A percentile compares a stretch with the other conserved stretches of the same genome.
Evolutionary conservation across 768 basidiomycete species (phyloP).

Genomic region (Mycena polygramma): DNA sequence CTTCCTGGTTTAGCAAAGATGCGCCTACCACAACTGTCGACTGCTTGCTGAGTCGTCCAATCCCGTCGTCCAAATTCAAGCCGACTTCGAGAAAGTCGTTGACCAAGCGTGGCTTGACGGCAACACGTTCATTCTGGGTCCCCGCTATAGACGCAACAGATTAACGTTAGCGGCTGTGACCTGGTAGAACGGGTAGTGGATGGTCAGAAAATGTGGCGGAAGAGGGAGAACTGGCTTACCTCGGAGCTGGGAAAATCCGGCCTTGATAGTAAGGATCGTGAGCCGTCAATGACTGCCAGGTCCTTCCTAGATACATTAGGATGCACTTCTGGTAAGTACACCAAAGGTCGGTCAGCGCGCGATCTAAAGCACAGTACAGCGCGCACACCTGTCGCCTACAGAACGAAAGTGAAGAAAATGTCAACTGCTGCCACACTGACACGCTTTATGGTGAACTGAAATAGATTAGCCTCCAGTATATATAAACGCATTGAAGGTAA

Average conservation of each 20-base stretch:
- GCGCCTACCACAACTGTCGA: not conserved
- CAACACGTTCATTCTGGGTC: not conserved
- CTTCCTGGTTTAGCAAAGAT: constrained; percentile 12
- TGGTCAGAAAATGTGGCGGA: not conserved
- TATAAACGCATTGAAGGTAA: too few species aligned
- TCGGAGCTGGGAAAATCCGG: not conserved
- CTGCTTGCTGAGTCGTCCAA: constrained; percentile 1
- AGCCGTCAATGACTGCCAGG: not conserved
- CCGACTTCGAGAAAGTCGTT: not conserved
- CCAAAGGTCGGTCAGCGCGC: too few species aligned
- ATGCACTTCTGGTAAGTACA: too few species aligned
- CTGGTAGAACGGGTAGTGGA: not conserved
- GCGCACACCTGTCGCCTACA: too few species aligned
- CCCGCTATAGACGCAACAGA: not conserved
- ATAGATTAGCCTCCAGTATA: too few species aligned
- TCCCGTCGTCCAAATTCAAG: not conserved
- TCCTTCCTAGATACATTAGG: constrained; percentile 8
- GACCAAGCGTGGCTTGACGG: constrained; percentile 18
- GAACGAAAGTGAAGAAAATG: too few species aligned
- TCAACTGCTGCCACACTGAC: too few species aligned
- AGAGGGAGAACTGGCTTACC: not conserved
- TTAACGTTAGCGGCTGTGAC: constrained; percentile 4
- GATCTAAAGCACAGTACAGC: too few species aligned
- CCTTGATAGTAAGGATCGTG: not conserved
- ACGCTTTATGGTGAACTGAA: too few species aligned